Conservation (phyloP, 1,139 yeast genomes). For the Pichia sp. region DNA sequence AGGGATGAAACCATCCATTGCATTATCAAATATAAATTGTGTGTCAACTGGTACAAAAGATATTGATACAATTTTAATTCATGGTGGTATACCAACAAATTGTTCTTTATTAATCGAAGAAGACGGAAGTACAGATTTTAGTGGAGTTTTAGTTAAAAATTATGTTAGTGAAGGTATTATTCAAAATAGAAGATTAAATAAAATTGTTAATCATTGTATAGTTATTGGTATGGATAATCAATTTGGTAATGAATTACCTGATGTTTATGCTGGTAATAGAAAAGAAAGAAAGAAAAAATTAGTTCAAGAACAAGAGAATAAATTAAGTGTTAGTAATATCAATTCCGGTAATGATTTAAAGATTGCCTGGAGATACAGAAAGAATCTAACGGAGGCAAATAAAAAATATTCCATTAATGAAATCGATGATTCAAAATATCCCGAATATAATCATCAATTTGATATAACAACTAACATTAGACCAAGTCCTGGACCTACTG, state of each 20-base stretch:
- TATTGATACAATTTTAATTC: conserved; percentile 67
- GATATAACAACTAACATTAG: conserved; percentile 65
- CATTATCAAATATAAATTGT: conserved; percentile 63
- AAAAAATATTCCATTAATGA: conserved; percentile 4
- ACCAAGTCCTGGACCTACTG: conserved; percentile 62
- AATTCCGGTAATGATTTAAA: conserved; percentile 50
- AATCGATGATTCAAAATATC: conserved; percentile 33
- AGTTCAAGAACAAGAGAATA: conserved; percentile 52
- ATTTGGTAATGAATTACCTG: conserved; percentile 78
- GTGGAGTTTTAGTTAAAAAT: conserved; percentile 62
- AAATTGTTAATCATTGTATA: conserved; percentile 46
- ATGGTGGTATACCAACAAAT: conserved; percentile 84
- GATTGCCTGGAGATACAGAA: conserved; percentile 84
- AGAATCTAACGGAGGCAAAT: conserved; percentile 1
- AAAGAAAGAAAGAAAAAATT: conserved; percentile 59
- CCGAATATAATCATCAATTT: conserved; percentile 60
- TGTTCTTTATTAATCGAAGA: conserved; percentile 68
- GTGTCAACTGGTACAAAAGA: conserved; percentile 74
- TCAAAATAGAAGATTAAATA: conserved; percentile 46
- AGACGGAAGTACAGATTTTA: conserved; percentile 83
- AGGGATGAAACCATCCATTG: conserved; percentile 66
- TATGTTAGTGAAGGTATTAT: conserved; percentile 76
- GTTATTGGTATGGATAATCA: conserved; percentile 55
- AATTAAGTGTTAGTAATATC: conserved; percentile 63
- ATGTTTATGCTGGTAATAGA: conserved; percentile 64